Evolutionary conservation across 140 eudicot genomes (phyloP).

Genomic region (Bidens hawaiensis): DNA sequence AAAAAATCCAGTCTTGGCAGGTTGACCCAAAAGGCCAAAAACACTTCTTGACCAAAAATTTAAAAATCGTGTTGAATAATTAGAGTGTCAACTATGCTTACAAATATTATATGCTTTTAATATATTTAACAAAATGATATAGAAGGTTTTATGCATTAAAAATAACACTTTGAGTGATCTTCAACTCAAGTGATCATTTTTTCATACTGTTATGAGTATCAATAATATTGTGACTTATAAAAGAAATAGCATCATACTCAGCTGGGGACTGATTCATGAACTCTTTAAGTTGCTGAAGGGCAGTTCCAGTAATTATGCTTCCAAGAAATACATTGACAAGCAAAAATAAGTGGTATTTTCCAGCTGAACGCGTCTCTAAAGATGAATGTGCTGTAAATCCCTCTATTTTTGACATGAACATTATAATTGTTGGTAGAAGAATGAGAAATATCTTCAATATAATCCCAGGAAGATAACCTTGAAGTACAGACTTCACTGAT

Average conservation of each 20-base stretch:
- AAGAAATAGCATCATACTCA: constrained; percentile 50
- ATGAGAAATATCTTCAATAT: constrained; percentile 75
- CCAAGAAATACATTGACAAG: constrained; percentile 90
- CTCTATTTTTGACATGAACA: constrained; percentile 88
- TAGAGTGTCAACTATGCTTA: neutral
- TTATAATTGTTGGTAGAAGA: constrained; percentile 76
- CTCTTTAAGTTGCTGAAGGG: constrained; percentile 76
- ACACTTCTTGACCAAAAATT: neutral
- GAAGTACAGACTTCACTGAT: constrained; percentile 55
- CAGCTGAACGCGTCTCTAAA: constrained; percentile 76
- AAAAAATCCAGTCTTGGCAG: neutral
- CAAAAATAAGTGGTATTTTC: constrained; percentile 66
- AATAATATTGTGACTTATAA: neutral
- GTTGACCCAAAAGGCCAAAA: neutral
- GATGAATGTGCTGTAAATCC: constrained; percentile 68
- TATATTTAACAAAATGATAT: neutral
- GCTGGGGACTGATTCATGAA: constrained; percentile 70
- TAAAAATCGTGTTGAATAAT: neutral
- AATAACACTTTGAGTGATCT: neutral
- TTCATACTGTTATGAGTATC: neutral
- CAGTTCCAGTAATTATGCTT: constrained; percentile 89
- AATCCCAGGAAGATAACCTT: constrained; percentile 94
- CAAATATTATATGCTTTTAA: neutral
- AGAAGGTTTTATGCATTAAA: neutral
- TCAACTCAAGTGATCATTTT: neutral